Base-by-base conservation (phyloP, 164 flowering plant genomes). In the Pachysandra terminalis region DNA sequence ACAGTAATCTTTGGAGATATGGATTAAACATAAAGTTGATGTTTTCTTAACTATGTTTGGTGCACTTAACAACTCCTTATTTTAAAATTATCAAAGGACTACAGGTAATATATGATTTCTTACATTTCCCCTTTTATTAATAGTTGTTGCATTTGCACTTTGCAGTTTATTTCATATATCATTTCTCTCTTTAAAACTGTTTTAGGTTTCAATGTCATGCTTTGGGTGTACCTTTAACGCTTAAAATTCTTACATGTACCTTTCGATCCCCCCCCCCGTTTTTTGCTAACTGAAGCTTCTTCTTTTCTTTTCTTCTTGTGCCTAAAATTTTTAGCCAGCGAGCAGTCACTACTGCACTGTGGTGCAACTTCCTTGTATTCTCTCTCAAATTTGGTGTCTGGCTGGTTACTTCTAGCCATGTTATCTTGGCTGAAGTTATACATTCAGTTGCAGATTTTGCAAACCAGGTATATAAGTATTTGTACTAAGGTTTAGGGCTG, bases 391-490 rank as follows among this genome's bases (percentile, higher is more conserved):
- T 92, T 85, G 93, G 95, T 21, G 97, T 93, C 63, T 95, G 99
- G 99, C 67, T 84, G 25, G 55, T 71, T 26, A 88, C 93, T 68
- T 84, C 96, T 48, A 95, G 99, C 74, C 98, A 95, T 86, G 99
- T 95, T 56, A 90, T 95, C 87, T 67, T 95, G 62, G 98, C 99
- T 71, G 99, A 95, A 85, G 85, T 88, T 64, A 81, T 95, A 64
- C 99, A 95, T 73, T 95, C 99, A 17, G 81, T 83, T 75, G 99
- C 99, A 71, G 99, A 95, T 82, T 88, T 95, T 76, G 96, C 97
- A 48, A 95, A 95, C 76, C 99, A 95, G 93, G 98, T 89, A 75
- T 66, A 26, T 52, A 32, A 32, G 54, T 19, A 65, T 70, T 15
- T 22, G 7, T 61, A 52, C 21, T 19, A 19, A 6, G 8, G 6